Evolutionary conservation across 768 basidiomycete genomes (phyloP).

Genomic region (Grammothele lineata): DNA sequence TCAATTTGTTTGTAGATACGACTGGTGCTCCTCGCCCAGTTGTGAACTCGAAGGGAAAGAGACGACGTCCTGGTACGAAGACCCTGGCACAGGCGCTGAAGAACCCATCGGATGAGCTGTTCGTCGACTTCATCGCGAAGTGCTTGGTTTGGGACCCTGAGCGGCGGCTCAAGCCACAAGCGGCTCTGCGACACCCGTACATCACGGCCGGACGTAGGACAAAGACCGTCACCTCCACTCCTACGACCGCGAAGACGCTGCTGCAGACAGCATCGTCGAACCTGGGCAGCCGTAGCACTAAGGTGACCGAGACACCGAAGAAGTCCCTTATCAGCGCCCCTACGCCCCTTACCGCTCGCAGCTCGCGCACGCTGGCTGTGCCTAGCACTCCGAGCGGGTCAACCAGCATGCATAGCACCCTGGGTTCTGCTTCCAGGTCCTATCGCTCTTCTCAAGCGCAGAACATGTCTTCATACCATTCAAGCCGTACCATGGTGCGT

Average conservation of each 20-base stretch:
- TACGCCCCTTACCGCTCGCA: conserved; percentile 80
- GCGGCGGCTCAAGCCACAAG: conserved; percentile 87
- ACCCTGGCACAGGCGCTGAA: conserved; percentile 85
- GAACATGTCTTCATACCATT: conserved; percentile 67
- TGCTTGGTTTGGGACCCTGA: conserved; percentile 99
- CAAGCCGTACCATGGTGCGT: conserved; percentile 70
- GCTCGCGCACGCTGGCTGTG: conserved; percentile 49
- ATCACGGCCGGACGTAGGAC: conserved; percentile 61
- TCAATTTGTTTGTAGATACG: conserved; percentile 55
- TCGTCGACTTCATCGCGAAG: conserved; percentile 94
- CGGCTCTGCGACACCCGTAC: conserved; percentile 90
- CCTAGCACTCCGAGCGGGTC: conserved; percentile 58
- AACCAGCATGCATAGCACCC: conserved; percentile 43
- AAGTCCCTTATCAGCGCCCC: conserved; percentile 89
- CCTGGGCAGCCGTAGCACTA: conserved; percentile 47
- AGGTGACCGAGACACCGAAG: conserved; percentile 72
- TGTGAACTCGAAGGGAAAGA: conserved; percentile 93
- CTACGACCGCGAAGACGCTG: conserved; percentile 48
- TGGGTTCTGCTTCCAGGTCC: conserved; percentile 59
- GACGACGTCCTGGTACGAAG: conserved; percentile 88
- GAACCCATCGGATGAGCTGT: conserved; percentile 83
- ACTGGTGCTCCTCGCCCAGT: conserved; percentile 91
- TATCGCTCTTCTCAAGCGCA: conserved; percentile 69
- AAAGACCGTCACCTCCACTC: conserved; percentile 40
- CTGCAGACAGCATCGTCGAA: conserved; percentile 52